phyloP scores from a whole-genome alignment of 495 filamentous ascomycete genomes.

The Podospora fimiseda region DNA sequence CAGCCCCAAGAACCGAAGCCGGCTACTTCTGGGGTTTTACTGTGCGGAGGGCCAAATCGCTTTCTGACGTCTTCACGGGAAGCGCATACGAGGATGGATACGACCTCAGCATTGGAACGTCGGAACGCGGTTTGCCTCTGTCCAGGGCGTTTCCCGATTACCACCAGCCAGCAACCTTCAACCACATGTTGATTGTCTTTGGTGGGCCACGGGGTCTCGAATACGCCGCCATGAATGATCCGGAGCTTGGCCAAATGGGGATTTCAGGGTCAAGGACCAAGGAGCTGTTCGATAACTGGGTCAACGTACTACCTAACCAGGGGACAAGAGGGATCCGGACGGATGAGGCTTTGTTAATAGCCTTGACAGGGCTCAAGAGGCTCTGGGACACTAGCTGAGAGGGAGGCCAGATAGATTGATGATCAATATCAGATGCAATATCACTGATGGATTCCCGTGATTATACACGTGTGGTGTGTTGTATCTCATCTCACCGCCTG shows the following conservation, averaged over 20 bases:
- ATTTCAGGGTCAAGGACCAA: constrained; percentile 48
- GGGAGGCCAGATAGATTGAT: too few species aligned
- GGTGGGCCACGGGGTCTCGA: constrained; percentile 69
- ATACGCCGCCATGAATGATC: constrained; percentile 59
- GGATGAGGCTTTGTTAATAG: constrained; percentile 71
- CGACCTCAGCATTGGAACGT: constrained; percentile 65
- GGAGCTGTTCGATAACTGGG: constrained; percentile 70
- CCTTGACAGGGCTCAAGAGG: constrained; percentile 52
- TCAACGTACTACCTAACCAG: constrained; percentile 66
- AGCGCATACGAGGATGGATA: constrained; percentile 58
- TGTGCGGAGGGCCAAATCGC: constrained; percentile 49
- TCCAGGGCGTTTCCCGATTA: constrained; percentile 37
- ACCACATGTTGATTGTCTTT: constrained; percentile 64
- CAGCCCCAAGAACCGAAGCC: constrained; percentile 54
- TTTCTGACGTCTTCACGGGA: constrained; percentile 62
- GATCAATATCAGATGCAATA: too few species aligned
- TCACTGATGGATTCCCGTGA: too few species aligned
- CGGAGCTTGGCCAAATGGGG: constrained; percentile 48
- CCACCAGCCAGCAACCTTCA: constrained; percentile 43
- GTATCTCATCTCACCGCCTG: too few species aligned
- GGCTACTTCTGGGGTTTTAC: constrained; percentile 77
- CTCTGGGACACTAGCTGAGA: constrained; percentile 42
- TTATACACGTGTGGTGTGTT: too few species aligned
- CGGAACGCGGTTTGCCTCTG: constrained; percentile 60
- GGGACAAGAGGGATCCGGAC: constrained; percentile 72